Base-by-base conservation (phyloP, 257 asterid species). In the Solanum appendiculatum region DNA sequence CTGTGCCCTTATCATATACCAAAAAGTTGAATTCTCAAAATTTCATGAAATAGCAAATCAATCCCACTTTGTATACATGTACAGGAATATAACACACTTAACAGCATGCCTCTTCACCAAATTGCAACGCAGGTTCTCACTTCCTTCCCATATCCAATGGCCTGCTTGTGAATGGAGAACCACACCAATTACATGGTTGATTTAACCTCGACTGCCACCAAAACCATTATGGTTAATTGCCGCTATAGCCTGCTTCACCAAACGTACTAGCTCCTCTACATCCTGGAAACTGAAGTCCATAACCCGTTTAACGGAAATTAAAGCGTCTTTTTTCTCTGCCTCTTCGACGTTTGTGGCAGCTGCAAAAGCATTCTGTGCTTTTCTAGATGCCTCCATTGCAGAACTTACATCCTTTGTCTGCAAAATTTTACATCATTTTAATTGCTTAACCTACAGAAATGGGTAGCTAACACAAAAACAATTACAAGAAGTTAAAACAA, bases 321-420 rank as follows among this genome's bases (percentile, higher is more conserved):
- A 89, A 66, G 90, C 94, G 39, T 95, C 98, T 89, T 91, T 93
- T 40, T 91, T 90, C 88, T 84, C 92, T 40, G 95, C 90, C 91
- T 92, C 90, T 86, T 88, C 94, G 25, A 92, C 90, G 64, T 87
- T 90, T 72, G 75, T 90, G 86, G 98, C 95, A 77, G 96, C 96
- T 86, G 94, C 92, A 89, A 91, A 94, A 39, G 93, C 90, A 81
- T 86, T 91, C 82, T 87, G 96, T 60, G 98, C 88, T 89, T 92
- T 94, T 87, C 88, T 93, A 87, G 96, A 88, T 81, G 99, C 98
- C 89, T 94, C 99, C 98, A 97, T 94, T 51, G 98, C 99, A 90
- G 90, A 92, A 87, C 87, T 92, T 63, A 90, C 94, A 86, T 94
- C 95, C 87, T 91, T 93, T 13, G 98, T 91, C 99, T 97, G 92